These are phyloP conservation scores for Pleurotus platypus DNA, from an alignment of 768 basidiomycete genomes.

Conservation along the genomic window DNA sequence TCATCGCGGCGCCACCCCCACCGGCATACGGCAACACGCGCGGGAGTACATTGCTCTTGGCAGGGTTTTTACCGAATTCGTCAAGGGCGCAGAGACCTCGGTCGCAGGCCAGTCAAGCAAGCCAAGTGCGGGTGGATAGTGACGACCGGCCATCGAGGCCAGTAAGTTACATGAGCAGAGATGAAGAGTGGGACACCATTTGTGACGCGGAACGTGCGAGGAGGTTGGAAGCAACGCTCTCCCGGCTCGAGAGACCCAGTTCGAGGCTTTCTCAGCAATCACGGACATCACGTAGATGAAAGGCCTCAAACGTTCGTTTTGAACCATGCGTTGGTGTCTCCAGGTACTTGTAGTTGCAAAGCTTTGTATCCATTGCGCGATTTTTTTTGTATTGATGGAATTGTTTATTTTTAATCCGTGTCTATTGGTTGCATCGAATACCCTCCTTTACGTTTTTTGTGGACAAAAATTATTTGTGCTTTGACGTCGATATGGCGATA, in stretches of 20 bases:
- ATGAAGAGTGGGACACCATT: conserved; percentile 55
- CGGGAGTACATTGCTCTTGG: conserved; percentile 60
- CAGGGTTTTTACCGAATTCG: conserved; percentile 46
- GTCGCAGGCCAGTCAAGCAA: conserved; percentile 31
- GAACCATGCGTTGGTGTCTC: neutral
- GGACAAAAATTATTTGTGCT: no score
- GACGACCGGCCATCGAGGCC: conserved; percentile 21
- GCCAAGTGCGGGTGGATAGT: conserved; percentile 23
- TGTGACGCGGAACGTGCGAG: conserved; percentile 50
- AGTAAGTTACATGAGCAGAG: conserved; percentile 51
- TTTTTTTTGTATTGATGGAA: neutral
- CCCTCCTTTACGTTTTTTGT: no score
- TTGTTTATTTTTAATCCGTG: conserved; percentile 7
- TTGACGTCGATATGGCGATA: neutral
- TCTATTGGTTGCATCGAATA: neutral
- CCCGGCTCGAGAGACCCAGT: conserved; percentile 34
- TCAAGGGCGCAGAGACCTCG: conserved; percentile 45
- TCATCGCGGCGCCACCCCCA: conserved; percentile 66
- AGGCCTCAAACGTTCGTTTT: neutral
- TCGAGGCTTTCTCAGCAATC: conserved; percentile 11
- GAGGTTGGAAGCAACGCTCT: conserved; percentile 53
- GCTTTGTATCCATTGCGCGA: no score
- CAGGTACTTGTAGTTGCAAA: neutral
- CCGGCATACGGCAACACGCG: conserved; percentile 77
- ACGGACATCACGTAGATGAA: conserved; percentile 2